Conservation (phyloP, 1,139 yeast species). For the Kodamaea derodonti region DNA sequence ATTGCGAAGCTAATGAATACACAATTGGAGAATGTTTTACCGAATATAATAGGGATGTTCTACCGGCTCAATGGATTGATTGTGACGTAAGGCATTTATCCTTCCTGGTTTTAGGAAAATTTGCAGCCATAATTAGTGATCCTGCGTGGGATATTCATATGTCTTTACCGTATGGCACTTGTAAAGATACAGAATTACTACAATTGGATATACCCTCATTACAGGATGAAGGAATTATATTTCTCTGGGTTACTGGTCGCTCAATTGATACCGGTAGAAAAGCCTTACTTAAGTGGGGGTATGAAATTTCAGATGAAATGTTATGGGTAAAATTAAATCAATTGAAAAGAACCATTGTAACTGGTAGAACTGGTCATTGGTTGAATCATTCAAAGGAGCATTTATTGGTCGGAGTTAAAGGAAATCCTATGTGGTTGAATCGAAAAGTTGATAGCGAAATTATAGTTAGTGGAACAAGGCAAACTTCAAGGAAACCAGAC, state of each 20-base stretch:
- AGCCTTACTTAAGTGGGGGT: conserved; percentile 80
- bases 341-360: conserved; percentile 79
- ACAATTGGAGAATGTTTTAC: conserved; percentile 55
- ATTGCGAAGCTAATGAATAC: conserved; percentile 32
- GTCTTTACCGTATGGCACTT: conserved; percentile 75
- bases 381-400: conserved; percentile 93
- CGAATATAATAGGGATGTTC: conserved; percentile 22
- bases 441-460: conserved; percentile 67
- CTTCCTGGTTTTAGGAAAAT: conserved; percentile 69
- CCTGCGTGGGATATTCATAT: conserved; percentile 90
- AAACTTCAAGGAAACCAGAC: conserved; percentile 88
- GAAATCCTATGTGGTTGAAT: conserved; percentile 72
- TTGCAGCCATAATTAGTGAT: conserved; percentile 84
- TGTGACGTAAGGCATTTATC: conserved; percentile 78
- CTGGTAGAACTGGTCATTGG: conserved; percentile 98
- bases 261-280: conserved; percentile 84
- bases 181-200: conserved; percentile 68
- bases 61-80: conserved; percentile 80
- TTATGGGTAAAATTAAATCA: conserved; percentile 93
- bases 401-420: conserved; percentile 78
- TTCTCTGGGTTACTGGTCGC: conserved; percentile 93
- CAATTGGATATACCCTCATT: conserved; percentile 61
- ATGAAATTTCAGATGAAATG: conserved; percentile 68
- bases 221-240: conserved; percentile 78
- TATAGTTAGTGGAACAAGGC: conserved; percentile 79